These are phyloP conservation scores for Setomelanomma holmii DNA, from an alignment of 2,329 filamentous ascomycete genomes.

Conservation along the genomic window DNA sequence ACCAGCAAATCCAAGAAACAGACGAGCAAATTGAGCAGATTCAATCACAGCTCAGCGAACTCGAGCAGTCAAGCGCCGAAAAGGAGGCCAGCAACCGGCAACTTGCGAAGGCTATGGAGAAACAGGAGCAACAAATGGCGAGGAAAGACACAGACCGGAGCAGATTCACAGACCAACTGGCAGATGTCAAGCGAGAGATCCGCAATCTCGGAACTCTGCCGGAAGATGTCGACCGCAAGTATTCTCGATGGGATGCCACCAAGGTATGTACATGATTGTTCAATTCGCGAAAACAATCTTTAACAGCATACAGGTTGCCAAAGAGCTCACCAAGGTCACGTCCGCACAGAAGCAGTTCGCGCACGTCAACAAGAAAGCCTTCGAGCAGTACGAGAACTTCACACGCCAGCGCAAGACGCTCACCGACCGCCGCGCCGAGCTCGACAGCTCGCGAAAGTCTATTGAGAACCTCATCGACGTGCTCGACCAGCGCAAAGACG, in stretches of 20 bases:
- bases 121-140: slow-evolving; percentile 87
- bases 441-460: slow-evolving; percentile 83
- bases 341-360: slow-evolving; percentile 95
- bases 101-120: slow-evolving; percentile 78
- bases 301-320: slow-evolving; percentile 38
- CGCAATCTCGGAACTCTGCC: slow-evolving; percentile 91
- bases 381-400: slow-evolving; percentile 98
- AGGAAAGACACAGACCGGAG: slow-evolving; percentile 91
- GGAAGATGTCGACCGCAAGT: slow-evolving; percentile 92
- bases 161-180: slow-evolving; percentile 75
- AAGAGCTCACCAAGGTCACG: slow-evolving; percentile 85
- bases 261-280: slow-evolving; percentile 64
- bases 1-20: slow-evolving; percentile 74
- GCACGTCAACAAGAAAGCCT: slow-evolving; percentile 99
- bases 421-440: slow-evolving; percentile 81
- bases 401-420: slow-evolving; percentile 89
- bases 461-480: slow-evolving; percentile 93
- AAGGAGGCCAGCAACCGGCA: slow-evolving; percentile 78
- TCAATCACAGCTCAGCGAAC: slow-evolving; percentile 61
- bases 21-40: slow-evolving; percentile 73
- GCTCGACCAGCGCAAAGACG: slow-evolving; percentile 93
- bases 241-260: slow-evolving; percentile 81
- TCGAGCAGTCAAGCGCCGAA: slow-evolving; percentile 66
- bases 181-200: slow-evolving; percentile 86
- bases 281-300: too few relatives aligned